Conservation (phyloP, 2,329 filamentous ascomycete genomes). For the Aspergillus pseudoterreus region DNA sequence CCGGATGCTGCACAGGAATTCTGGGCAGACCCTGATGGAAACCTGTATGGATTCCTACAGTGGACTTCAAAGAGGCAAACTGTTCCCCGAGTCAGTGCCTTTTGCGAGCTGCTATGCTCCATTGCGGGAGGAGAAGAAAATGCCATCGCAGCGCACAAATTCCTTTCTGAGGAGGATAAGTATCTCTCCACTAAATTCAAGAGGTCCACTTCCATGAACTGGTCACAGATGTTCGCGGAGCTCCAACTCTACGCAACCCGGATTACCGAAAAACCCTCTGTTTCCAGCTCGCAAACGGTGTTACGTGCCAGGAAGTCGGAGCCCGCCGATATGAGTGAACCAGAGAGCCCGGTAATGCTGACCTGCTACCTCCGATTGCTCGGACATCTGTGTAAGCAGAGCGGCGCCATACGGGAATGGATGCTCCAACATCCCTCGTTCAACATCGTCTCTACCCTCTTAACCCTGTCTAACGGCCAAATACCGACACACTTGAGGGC, state of each 20-base stretch:
- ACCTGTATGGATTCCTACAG: constrained; percentile 88
- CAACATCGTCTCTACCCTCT: constrained; percentile 68
- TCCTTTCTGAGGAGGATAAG: constrained; percentile 80
- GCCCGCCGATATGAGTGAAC: constrained; percentile 72
- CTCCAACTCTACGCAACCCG: constrained; percentile 78
- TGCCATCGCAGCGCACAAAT: constrained; percentile 80
- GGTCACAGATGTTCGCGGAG: constrained; percentile 89
- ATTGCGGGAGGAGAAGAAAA: constrained; percentile 80
- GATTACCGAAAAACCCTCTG: constrained; percentile 65
- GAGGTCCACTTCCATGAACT: constrained; percentile 80
- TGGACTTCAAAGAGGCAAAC: constrained; percentile 96
- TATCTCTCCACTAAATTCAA: constrained; percentile 73
- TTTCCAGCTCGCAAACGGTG: constrained; percentile 49
- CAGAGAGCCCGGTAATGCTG: constrained; percentile 93
- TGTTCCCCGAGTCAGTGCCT: constrained; percentile 91
- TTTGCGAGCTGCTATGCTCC: constrained; percentile 92
- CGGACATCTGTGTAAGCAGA: constrained; percentile 74
- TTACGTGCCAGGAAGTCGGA: constrained; percentile 60
- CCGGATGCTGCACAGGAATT: constrained; percentile 82
- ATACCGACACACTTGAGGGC: constrained; percentile 76
- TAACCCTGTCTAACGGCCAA: constrained; percentile 72
- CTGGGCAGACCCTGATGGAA: constrained; percentile 89
- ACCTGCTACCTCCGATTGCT: constrained; percentile 90
- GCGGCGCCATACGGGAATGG: constrained; percentile 67
- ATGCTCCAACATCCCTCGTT: constrained; percentile 66